Percentiles rank a stretch among this genome's conserved stretches.
These are phyloP conservation scores for Arabidopsis arenosa DNA, from an alignment of 345 rosid species.

Conservation along the genomic window DNA sequence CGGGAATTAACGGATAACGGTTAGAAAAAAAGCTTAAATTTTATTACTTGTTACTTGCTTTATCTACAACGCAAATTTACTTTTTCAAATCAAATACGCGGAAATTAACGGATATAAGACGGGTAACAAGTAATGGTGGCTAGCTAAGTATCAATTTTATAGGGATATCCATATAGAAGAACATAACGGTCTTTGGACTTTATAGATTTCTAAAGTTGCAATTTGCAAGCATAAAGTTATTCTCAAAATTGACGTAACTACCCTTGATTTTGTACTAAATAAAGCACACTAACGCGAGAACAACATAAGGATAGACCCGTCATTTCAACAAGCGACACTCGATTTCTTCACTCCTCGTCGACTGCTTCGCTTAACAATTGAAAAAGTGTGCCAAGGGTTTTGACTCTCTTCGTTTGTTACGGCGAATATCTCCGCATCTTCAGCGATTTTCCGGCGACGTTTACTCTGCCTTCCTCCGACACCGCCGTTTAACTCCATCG, in stretches of 20 bases:
- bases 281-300: not conserved
- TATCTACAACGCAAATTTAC: too few species aligned
- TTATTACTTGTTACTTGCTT: too few species aligned
- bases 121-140: too few species aligned
- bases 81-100: too few species aligned
- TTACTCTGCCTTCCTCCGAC: not conserved
- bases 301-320: not conserved
- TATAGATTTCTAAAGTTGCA: not conserved
- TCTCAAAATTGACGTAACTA: not conserved
- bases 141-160: not conserved
- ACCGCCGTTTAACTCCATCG: not conserved
- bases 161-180: not conserved
- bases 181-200: not conserved
- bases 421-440: not conserved
- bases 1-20: too few species aligned
- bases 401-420: not conserved
- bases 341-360: not conserved
- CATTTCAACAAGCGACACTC: slow-evolving; percentile 2
- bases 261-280: not conserved
- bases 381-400: slow-evolving; percentile 12
- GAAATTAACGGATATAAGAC: too few species aligned
- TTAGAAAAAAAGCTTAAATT: too few species aligned
- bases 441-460: slow-evolving; percentile 22
- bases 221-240: not conserved
- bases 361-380: not conserved